Percentiles rank a stretch among this genome's conserved stretches.
Conservation (phyloP, 1,139 yeast genomes). For the Geotrichum reessii region DNA sequence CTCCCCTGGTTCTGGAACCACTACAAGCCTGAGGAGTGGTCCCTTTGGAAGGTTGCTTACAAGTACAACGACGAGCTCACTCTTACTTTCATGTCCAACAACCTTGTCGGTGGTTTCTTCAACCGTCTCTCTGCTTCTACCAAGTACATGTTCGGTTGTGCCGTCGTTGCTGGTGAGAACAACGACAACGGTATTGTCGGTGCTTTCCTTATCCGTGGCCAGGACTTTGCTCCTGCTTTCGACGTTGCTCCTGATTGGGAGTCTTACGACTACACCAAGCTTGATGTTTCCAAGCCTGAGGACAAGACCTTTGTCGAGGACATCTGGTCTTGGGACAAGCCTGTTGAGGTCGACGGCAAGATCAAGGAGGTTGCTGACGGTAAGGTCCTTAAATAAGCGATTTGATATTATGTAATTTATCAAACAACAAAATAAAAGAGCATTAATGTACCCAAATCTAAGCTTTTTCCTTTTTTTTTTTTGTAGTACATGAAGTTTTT, state of each 20-base stretch:
- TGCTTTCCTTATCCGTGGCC: conserved; percentile 93
- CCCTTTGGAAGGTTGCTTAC: conserved; percentile 92
- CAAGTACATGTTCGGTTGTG: conserved; percentile 89
- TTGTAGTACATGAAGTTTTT: no score
- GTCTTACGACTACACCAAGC: conserved; percentile 62
- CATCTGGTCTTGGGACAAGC: conserved; percentile 86
- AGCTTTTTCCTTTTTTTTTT: no score
- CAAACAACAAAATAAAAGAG: not conserved
- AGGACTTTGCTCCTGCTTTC: conserved; percentile 84
- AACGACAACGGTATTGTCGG: conserved; percentile 97
- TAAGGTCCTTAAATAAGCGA: conserved; percentile 64
- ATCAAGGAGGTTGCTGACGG: conserved; percentile 70
- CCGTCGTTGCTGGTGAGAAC: conserved; percentile 97
- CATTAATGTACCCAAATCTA: no score
- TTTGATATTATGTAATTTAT: not conserved
- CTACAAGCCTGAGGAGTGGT: conserved; percentile 90
- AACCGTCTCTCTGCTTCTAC: conserved; percentile 87
- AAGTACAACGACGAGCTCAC: conserved; percentile 97
- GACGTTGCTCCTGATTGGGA: conserved; percentile 99
- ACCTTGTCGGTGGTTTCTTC: conserved; percentile 97
- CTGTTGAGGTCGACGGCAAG: conserved; percentile 60
- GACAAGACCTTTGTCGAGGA: conserved; percentile 65
- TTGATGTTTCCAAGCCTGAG: conserved; percentile 62
- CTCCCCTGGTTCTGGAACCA: conserved; percentile 98
- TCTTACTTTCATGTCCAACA: conserved; percentile 95